Evolutionary conservation across 1,284 basidiomycete genomes (phyloP), one percentile per base, ranked within the genome.

Genomic region (Ustilago cynodontis): DNA sequence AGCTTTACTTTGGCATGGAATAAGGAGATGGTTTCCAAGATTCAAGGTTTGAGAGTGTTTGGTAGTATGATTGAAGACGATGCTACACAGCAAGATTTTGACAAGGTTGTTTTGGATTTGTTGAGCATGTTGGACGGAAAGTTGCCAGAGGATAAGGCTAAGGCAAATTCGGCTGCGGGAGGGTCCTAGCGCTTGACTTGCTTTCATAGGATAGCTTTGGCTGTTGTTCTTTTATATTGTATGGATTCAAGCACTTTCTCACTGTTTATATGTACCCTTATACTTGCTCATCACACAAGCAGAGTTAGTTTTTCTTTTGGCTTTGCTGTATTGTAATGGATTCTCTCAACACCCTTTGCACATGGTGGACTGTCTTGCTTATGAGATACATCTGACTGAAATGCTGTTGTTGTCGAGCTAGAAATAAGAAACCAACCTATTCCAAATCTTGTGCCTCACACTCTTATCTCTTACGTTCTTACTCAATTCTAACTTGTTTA

Each of bases 31-130:
- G 58, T 77, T 2, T 62, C 67, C 41, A 72, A 70, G 54, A 62
- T 77, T 39, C 75, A 73, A 41, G 65, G 64, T 3, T 33, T 72
- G 35, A 59, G 75, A 14, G 66, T 77, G 39, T 77, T 73, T 39
- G 75, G 75, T 14, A 70, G 55, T 55, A 70, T 73, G 67, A 77
- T 77, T 41, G 75, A 77, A 31, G 75, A 77, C 31, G 75, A 77
- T 47, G 55, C 56, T 18, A 66, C 67, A 43, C 75, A 77, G 63
- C 57, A 61, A n/a, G 75, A 77, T 20, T 77, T 77, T 67, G 75
- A 77, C 35, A 58, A 61, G 51, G 45, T 55, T 37, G 50, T 77
- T 1, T 9, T 69, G 39, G 64, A 73, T 49, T 39, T 77, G 31
- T 45, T 74, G 33, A 37, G 33, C 37, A 77, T 77, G 75, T 60